These are phyloP conservation scores for Porphyrellus cyaneotinctus DNA, from an alignment of 768 basidiomycete species.

Conservation along the genomic window DNA sequence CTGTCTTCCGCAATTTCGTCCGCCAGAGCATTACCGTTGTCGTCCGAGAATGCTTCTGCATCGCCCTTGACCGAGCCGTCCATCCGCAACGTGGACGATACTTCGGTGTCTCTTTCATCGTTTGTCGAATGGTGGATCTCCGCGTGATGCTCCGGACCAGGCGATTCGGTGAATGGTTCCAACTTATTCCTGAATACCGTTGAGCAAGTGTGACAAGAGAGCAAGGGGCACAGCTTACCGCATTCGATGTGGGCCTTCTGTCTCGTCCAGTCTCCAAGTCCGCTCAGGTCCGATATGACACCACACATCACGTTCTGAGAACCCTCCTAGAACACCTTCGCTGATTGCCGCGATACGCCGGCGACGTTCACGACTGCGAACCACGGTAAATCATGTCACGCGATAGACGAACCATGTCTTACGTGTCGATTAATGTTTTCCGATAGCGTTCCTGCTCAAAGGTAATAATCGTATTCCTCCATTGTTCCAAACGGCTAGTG, in stretches of 20 bases:
- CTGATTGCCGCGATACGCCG: constrained; percentile 59
- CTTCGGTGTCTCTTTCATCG: constrained; percentile 38
- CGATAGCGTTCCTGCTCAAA: constrained; percentile 71
- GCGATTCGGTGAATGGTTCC: constrained; percentile 53
- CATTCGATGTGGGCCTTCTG: constrained; percentile 85
- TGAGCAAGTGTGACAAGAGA: constrained; percentile 2
- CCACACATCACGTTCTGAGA: constrained; percentile 84
- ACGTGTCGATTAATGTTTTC: constrained; percentile 74
- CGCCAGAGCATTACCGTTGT: constrained; percentile 43
- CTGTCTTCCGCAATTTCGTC: constrained; percentile 88
- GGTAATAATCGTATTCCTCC: constrained; percentile 63
- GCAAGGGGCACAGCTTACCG: constrained; percentile 43
- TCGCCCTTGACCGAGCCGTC: constrained; percentile 18
- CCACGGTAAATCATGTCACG: neutral
- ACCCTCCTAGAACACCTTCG: constrained; percentile 58
- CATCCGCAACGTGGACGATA: constrained; percentile 39
- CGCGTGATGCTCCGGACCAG: constrained; percentile 31
- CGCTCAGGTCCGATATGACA: constrained; percentile 45
- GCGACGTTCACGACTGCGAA: constrained; percentile 65
- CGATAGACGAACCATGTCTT: neutral
- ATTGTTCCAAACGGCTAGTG: constrained; percentile 60
- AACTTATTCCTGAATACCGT: constrained; percentile 60
- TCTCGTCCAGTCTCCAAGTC: constrained; percentile 83
- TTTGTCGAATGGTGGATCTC: constrained; percentile 34
- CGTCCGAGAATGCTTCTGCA: constrained; percentile 10